Base-by-base conservation (phyloP, 495 filamentous ascomycete species). In the Aspergillus incahuasiensis region DNA sequence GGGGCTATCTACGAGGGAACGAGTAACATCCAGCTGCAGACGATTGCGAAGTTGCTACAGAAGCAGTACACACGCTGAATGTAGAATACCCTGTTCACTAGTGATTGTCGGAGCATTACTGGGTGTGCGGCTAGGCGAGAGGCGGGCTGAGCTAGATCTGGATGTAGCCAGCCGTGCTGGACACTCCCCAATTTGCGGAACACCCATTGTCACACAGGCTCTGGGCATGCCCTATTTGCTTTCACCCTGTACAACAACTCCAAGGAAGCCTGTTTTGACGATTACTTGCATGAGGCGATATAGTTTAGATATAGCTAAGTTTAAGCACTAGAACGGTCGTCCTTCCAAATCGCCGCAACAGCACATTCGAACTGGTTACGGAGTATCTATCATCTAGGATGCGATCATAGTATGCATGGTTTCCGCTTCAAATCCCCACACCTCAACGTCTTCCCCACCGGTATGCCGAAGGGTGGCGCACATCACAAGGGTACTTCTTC, bases 1-100 rank as follows among this genome's bases (percentile, higher is more conserved):
- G 94, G 94, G 1, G 91, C 90, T 43, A 97, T 99, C 60, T 97
- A 99, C 74, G 94, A 99, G 79, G 94, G 94, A 40, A 95, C 91
- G 52, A 90, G 88, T 66, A 84, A 84, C 60, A 86, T 84, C 50
- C 92, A 95, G 71, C 71, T 97, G 68, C 87, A 89, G 72, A 98
- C 94, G 13, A 97, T 98, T 66, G 91, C 90, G 44, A 95, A 91
- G 83, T 64, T 89, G 67, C 76, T 97, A 67, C 92, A 97, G 79
- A 92, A 91, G 52, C 52, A 60, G 44, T 60, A 60, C 25, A 60
- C 58, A n/a, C 48, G 48, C 16, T 60, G 43, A 60, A 20, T 47
- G 6, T 28, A 19, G 24, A 13, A 6, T 1, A 11, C 15, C 15
- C n/a, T 32, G 7, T 32, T 22, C 6, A 30, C n/a, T n/a, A n/a